phyloP scores from a whole-genome alignment of 176 grass and related monocot species.

The Triticum dicoccoides region DNA sequence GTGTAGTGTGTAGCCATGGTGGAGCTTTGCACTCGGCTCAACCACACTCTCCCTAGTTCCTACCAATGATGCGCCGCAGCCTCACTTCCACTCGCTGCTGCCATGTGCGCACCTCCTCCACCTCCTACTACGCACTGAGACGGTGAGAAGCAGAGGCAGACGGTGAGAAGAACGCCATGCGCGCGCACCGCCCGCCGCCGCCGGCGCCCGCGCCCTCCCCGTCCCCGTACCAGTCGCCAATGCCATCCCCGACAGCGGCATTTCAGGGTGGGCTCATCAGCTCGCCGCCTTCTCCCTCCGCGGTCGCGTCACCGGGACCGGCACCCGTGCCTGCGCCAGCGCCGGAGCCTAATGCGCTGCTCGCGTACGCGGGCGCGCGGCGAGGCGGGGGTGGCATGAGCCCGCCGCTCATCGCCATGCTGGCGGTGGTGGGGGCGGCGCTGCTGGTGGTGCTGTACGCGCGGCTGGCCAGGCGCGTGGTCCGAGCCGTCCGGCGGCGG shows the following conservation, averaged over 20 bases:
- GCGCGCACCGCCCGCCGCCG: neutral
- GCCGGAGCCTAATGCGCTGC: neutral
- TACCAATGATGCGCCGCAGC: conserved; percentile 23
- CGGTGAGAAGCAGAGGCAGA: neutral
- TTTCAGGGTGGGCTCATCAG: neutral
- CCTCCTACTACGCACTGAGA: conserved; percentile 22
- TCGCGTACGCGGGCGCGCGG: neutral
- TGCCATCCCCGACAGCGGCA: conserved; percentile 11
- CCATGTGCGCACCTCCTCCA: conserved; percentile 22
- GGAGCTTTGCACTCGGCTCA: neutral
- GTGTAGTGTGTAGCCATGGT: neutral
- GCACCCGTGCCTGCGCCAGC: neutral
- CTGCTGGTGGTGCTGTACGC: conserved; percentile 95
- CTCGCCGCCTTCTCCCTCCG: conserved; percentile 37
- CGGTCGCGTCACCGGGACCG: neutral
- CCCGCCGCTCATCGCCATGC: conserved; percentile 97
- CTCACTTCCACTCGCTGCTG: neutral
- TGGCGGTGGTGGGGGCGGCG: conserved; percentile 82
- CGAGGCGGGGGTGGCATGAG: conserved; percentile 31
- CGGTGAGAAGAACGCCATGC: conserved; percentile 1
- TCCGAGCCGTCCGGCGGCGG: conserved; percentile 40
- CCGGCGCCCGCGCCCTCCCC: conserved; percentile 19
- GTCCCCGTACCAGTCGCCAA: conserved; percentile 14
- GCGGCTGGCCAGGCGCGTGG: conserved; percentile 54
- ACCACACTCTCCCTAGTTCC: conserved; percentile 12